Percentiles rank a stretch among this genome's conserved stretches.
Evolutionary conservation across 805 yeast genomes (phyloP).

Genomic region (Yarrowia deformans): DNA sequence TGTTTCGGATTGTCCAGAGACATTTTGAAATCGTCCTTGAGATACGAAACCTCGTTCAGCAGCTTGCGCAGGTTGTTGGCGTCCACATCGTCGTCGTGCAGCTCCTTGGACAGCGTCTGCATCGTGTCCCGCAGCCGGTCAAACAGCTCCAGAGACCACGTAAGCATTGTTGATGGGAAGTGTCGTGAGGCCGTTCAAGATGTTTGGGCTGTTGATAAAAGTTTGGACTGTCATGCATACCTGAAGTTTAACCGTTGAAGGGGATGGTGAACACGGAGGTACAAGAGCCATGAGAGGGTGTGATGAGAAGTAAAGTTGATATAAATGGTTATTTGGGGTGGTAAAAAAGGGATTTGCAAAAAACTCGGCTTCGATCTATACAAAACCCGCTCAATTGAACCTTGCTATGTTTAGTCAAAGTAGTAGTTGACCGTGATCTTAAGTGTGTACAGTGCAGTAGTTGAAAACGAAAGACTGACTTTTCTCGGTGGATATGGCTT

Average conservation of each 20-base stretch:
- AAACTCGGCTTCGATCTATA: background rate
- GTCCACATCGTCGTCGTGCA: slow-evolving; percentile 20
- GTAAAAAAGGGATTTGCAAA: background rate
- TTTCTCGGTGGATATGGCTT: background rate
- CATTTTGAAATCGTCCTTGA: slow-evolving; percentile 49
- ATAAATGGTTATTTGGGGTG: no score
- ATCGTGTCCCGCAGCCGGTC: slow-evolving; percentile 46
- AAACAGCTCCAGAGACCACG: slow-evolving; percentile 44
- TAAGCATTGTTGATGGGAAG: slow-evolving; percentile 19
- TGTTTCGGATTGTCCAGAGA: slow-evolving; percentile 52
- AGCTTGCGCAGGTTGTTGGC: slow-evolving; percentile 26
- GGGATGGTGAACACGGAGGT: no score
- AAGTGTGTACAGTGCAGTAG: background rate
- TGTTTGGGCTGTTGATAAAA: slow-evolving; percentile 12
- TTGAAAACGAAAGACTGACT: background rate
- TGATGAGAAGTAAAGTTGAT: no score
- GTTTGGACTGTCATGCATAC: slow-evolving; percentile 14
- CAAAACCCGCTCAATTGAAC: background rate
- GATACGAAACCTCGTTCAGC: slow-evolving; percentile 21
- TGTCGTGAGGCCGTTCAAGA: background rate
- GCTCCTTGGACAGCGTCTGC: slow-evolving; percentile 38
- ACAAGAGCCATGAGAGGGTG: no score
- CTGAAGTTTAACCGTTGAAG: background rate
- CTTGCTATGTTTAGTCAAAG: background rate
- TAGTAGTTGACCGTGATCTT: background rate